Conservation (phyloP, 129 eudicot species). For the Centrapalus pauciflorus region DNA sequence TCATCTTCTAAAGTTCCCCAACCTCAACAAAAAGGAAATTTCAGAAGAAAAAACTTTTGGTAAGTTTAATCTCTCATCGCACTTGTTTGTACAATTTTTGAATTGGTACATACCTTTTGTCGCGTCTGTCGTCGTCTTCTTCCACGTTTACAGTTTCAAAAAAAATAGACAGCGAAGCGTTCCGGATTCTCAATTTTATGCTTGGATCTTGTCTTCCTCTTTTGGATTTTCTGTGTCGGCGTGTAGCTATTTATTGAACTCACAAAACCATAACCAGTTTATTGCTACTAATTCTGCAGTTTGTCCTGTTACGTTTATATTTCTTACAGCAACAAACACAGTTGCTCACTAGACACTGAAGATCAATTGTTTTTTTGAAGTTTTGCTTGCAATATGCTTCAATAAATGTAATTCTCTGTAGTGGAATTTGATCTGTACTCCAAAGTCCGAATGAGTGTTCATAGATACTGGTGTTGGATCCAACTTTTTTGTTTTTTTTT, state of each 20-base stretch:
- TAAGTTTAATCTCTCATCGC: slow-evolving; percentile 19
- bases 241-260: background rate
- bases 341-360: background rate
- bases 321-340: background rate
- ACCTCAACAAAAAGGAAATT: slow-evolving; percentile 11
- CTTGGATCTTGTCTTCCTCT: slow-evolving; percentile 26
- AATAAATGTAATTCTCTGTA: background rate
- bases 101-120: slow-evolving; percentile 11
- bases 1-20: slow-evolving; percentile 13
- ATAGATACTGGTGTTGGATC: slow-evolving; percentile 1
- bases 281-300: background rate
- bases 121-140: slow-evolving; percentile 22
- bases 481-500: background rate
- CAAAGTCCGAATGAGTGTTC: background rate
- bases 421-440: background rate
- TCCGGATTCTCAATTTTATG: slow-evolving; percentile 1
- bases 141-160: slow-evolving; percentile 9
- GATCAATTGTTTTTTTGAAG: background rate
- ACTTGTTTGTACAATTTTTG: background rate
- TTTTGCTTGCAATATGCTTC: background rate
- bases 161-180: slow-evolving; percentile 16
- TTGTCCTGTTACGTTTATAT: background rate
- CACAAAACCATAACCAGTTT: background rate
- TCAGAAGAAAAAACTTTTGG: background rate
- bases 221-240: slow-evolving; percentile 16